phyloP scores from a whole-genome alignment of 352 stramenopile species.

The Peronospora farinosa region DNA sequence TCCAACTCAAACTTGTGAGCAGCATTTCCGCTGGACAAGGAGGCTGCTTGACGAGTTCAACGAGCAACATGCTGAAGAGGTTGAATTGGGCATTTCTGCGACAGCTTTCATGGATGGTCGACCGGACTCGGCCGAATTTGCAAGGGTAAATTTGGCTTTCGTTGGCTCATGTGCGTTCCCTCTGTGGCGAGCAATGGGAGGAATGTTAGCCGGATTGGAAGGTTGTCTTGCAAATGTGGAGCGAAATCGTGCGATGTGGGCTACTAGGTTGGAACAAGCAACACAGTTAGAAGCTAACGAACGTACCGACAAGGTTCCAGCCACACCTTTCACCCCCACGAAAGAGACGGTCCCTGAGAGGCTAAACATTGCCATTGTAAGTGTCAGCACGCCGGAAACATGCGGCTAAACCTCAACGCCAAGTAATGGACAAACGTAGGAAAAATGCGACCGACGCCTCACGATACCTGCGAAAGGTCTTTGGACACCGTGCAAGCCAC shows the following conservation, averaged over 20 bases:
- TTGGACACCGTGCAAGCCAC: neutral
- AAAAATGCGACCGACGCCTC: neutral
- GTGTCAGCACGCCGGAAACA: neutral
- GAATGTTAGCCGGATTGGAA: slow-evolving; percentile 55
- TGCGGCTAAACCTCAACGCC: neutral
- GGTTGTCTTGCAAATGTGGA: slow-evolving; percentile 60
- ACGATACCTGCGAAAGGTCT: no score
- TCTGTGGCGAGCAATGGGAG: slow-evolving; percentile 66
- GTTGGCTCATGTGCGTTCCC: slow-evolving; percentile 81
- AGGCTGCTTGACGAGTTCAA: slow-evolving; percentile 78
- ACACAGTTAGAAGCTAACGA: slow-evolving; percentile 16
- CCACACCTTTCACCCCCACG: neutral
- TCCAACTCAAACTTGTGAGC: slow-evolving; percentile 40
- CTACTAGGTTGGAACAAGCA: slow-evolving; percentile 26
- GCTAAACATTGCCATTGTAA: slow-evolving; percentile 15
- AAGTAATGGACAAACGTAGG: neutral
- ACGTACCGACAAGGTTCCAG: slow-evolving; percentile 4
- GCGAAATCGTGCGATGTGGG: slow-evolving; percentile 62
- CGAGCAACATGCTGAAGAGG: slow-evolving; percentile 69
- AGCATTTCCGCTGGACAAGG: slow-evolving; percentile 63
- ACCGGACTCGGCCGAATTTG: slow-evolving; percentile 52
- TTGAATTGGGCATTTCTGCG: slow-evolving; percentile 48
- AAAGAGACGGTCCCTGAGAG: slow-evolving; percentile 4
- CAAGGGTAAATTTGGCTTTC: slow-evolving; percentile 75
- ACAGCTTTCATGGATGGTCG: slow-evolving; percentile 77